Base-by-base conservation (phyloP, 140 eudicot species). In the Senecio squalidus region DNA sequence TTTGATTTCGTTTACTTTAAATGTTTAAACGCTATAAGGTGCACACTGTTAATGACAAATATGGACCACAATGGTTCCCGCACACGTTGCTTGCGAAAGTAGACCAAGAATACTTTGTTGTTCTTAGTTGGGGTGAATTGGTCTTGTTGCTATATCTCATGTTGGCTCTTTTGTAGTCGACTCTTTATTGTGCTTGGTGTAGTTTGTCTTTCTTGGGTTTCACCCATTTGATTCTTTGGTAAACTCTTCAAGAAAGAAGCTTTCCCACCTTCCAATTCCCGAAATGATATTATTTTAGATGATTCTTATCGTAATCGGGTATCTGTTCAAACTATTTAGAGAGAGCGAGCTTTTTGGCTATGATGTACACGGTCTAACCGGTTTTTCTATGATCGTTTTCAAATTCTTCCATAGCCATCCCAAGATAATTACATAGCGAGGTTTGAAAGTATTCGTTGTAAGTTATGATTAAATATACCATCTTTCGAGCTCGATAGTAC, bases 121-220 rank as follows among this genome's bases (percentile, higher is more conserved):
- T 31, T 40, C 17, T 16, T 64, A 36, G 52, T 24, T 28, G 70
- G 60, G 61, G 43, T 40, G 20, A 39, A 30, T 15, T 36, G 27
- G 40, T 25, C n/a, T 26, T 51, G 21, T 50, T 21, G 50, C 21
- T 46, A 13, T 31, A 47, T 62, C 30, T 45, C 41, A 14, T 55
- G 38, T 4, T 56, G 50, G 58, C 50, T 49, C 60, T 64, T 66
- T 66, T 53, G 44, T 26, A 45, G 55, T 66, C 71, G 40, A 53
- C 33, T 55, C 31, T 66, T 62, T 52, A 52, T 40, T 54, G 54
- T 65, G 53, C 50, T 39, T 53, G 17, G 6, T 21, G 48, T 22
- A 23, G 65, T 31, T 51, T 26, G 59, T 62, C 47, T 64, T 33
- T 49, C 51, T 64, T 39, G 70, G 70, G 51, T 22, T 51, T 18